Evolutionary conservation across 768 basidiomycete species (phyloP).

Genomic region (Pisolithus marmoratus): DNA sequence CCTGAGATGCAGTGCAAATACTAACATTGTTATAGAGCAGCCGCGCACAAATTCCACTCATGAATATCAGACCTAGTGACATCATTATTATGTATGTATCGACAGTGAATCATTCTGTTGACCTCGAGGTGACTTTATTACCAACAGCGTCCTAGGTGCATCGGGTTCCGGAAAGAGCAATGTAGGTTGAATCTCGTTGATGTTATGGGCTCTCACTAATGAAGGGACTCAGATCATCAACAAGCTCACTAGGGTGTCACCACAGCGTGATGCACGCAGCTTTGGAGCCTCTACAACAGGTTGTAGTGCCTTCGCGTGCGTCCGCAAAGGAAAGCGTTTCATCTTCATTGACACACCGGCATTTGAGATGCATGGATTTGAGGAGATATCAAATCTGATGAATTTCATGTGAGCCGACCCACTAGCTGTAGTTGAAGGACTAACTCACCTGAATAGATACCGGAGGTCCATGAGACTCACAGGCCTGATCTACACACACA

Average conservation of each 20-base stretch:
- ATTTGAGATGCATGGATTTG: not conserved
- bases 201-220: not conserved
- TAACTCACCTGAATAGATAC: not conserved
- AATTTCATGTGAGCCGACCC: not conserved
- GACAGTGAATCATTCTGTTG: not conserved
- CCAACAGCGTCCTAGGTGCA: not conserved
- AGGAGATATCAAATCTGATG: not conserved
- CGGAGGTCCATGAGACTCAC: not conserved
- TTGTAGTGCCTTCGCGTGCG: not conserved
- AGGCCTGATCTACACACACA: not conserved
- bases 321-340: not conserved
- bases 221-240: not conserved
- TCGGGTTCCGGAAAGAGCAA: too few species aligned
- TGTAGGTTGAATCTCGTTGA: not conserved
- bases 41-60: not conserved
- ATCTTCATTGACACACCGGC: not conserved
- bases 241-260: not conserved
- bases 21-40: too few species aligned
- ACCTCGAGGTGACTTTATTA: not conserved
- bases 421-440: not conserved
- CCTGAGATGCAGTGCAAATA: too few species aligned
- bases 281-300: not conserved
- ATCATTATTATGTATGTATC: not conserved
- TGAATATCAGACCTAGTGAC: not conserved
- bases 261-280: not conserved